Conservation (phyloP, 2,329 filamentous ascomycete species). For the Sphaerulina populicola region DNA sequence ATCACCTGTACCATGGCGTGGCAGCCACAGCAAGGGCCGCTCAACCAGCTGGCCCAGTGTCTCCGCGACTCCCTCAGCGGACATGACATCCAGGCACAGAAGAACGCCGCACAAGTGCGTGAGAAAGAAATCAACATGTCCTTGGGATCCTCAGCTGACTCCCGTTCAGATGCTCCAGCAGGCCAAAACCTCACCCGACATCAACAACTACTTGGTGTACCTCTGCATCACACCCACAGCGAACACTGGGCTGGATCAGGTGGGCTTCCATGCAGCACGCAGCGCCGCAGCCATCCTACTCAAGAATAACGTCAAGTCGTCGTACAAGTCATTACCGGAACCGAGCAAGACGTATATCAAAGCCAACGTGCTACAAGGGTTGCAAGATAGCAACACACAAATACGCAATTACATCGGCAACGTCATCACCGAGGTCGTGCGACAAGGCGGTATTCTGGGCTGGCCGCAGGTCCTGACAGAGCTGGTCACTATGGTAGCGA, state of each 20-base stretch:
- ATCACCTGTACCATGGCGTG: slow-evolving; percentile 61
- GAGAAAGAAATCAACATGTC: not conserved
- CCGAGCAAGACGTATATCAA: slow-evolving; percentile 68
- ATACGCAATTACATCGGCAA: slow-evolving; percentile 86
- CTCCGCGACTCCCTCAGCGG: slow-evolving; percentile 87
- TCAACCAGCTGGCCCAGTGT: slow-evolving; percentile 81
- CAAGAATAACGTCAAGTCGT: slow-evolving; percentile 79
- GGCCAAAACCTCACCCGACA: slow-evolving; percentile 79
- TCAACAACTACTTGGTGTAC: slow-evolving; percentile 94
- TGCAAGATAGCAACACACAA: slow-evolving; percentile 73
- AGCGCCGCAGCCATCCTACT: slow-evolving; percentile 87
- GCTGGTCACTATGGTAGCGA: slow-evolving; percentile 67
- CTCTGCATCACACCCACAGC: slow-evolving; percentile 64
- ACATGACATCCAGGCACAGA: slow-evolving; percentile 69
- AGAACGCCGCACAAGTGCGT: slow-evolving; percentile 79
- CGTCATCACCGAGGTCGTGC: slow-evolving; percentile 86
- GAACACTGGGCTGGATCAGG: slow-evolving; percentile 52
- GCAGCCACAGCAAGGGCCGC: slow-evolving; percentile 79
- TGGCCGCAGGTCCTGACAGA: slow-evolving; percentile 89
- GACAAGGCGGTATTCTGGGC: slow-evolving; percentile 71
- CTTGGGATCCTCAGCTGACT: not conserved
- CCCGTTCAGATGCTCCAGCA: slow-evolving; percentile 73
- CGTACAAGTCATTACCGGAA: slow-evolving; percentile 68
- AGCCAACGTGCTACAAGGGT: slow-evolving; percentile 64
- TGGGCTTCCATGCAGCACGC: slow-evolving; percentile 63